These are phyloP conservation scores for Globisporangium ultimum DNA, from an alignment of 352 stramenopile species.

Conservation along the genomic window DNA sequence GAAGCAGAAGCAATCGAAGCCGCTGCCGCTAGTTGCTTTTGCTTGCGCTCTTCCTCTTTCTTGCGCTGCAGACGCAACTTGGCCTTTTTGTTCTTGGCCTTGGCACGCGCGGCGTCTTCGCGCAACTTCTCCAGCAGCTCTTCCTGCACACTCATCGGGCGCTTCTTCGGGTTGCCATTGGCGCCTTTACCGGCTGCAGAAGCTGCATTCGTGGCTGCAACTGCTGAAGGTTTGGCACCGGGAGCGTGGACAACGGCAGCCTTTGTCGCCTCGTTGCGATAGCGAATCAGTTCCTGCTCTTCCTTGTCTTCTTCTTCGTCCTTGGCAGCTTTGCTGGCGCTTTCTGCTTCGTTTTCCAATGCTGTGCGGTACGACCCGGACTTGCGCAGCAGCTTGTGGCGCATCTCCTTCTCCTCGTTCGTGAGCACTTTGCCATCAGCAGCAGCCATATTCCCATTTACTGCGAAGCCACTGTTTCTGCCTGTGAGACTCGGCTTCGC, in stretches of 20 bases:
- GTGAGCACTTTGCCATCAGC: slow-evolving; percentile 29
- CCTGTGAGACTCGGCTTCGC: slow-evolving; percentile 29
- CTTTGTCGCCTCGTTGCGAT: slow-evolving; percentile 20
- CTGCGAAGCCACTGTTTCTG: slow-evolving; percentile 12
- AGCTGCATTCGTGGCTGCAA: not conserved
- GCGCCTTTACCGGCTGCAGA: too few species aligned
- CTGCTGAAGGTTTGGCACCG: not conserved
- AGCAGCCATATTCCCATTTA: not conserved
- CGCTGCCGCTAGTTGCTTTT: slow-evolving; percentile 9
- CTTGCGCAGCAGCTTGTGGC: slow-evolving; percentile 68
- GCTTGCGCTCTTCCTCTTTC: slow-evolving; percentile 51
- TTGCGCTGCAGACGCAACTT: slow-evolving; percentile 75
- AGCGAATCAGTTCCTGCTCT: slow-evolving; percentile 53
- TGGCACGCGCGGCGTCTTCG: slow-evolving; percentile 59
- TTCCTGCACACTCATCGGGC: slow-evolving; percentile 64
- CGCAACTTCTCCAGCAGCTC: slow-evolving; percentile 65
- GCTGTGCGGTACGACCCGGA: slow-evolving; percentile 23
- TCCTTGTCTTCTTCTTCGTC: slow-evolving; percentile 45
- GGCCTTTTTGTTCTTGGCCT: slow-evolving; percentile 73
- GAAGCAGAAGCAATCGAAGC: not conserved
- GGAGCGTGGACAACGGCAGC: too few species aligned
- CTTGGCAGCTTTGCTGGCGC: slow-evolving; percentile 20
- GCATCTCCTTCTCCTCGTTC: slow-evolving; percentile 66
- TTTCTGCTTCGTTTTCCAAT: slow-evolving; percentile 29
- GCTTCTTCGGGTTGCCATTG: slow-evolving; percentile 34